These are phyloP conservation scores for Stephania yunnanensis DNA, from an alignment of 164 flowering plant species.

Conservation along the genomic window DNA sequence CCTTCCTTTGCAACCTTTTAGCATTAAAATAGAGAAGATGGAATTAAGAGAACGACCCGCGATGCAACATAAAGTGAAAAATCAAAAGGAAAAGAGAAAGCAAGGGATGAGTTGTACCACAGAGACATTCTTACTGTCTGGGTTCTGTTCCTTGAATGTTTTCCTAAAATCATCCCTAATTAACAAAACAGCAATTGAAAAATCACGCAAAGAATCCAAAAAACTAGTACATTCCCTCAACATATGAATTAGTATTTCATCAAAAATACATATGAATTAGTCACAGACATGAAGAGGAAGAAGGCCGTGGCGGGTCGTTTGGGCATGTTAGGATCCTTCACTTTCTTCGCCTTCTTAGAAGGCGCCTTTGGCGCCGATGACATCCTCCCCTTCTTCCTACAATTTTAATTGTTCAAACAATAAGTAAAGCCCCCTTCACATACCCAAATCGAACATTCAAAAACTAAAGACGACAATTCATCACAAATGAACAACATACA, in stretches of 20 bases:
- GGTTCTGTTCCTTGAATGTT: constrained; percentile 54
- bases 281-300: constrained; percentile 72
- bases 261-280: not conserved
- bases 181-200: not conserved
- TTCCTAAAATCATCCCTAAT: constrained; percentile 81
- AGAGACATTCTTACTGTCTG: constrained; percentile 49
- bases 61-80: not conserved
- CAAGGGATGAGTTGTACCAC: constrained; percentile 29
- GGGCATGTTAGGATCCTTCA: constrained; percentile 55
- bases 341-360: constrained; percentile 42
- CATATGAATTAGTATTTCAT: not conserved
- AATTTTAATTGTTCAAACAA: not conserved
- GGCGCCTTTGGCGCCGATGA: constrained; percentile 30
- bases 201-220: not conserved
- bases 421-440: not conserved
- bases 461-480: too few species aligned
- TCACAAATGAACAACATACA: too few species aligned
- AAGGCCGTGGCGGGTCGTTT: constrained; percentile 89
- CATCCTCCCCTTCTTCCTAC: constrained; percentile 41
- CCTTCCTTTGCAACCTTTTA: constrained; percentile 71
- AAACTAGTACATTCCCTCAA: not conserved
- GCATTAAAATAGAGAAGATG: not conserved
- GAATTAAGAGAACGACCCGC: not conserved
- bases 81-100: not conserved
- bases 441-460: not conserved